Evolutionary conservation across 176 grass and related monocot species (phyloP), one percentile per base, ranked within the genome.

Genomic region (Rhipidocladum racemiflorum): DNA sequence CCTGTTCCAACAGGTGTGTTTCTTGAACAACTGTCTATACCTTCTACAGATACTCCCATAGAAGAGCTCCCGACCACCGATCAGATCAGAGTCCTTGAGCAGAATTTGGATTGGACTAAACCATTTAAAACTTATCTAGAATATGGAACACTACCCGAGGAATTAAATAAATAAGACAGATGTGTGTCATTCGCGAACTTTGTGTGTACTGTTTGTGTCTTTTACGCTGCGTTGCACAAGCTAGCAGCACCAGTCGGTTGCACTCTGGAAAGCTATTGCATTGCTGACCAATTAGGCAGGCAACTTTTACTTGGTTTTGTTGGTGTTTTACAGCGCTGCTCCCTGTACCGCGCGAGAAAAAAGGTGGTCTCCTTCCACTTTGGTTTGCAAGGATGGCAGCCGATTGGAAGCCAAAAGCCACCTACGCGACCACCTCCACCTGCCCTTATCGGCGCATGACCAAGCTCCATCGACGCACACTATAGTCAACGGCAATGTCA

Each of bases 401-500:
- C 5, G 34, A 44, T 44, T 59, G 65, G 65, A 28, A 16, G 13
- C 13, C 46, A 50, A 53, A 65, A 78, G 32, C 23, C 65, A 18
- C 3, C 61, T 61, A 76, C 62, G 25, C 21, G 10, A 23, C 28
- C 65, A 59, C 10, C 49, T 10, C 69, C 38, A 59, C 70, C 68
- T 81, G 9, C 59, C 18, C 61, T 18, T 18, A 39, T 30, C 21
- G 38, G 48, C 20, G 4, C 7, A 77, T 61, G 74, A 23, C 15
- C 11, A 8, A 21, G 27, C 8, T 49, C 28, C 13, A 60, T 46
- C 20, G 1, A 9, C 46, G 4, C 20, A 68, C 49, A 5, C 2
- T 35, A 23, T 29, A 29, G 75, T 86, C 84, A 73, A 72, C 23
- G 5, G 15, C 45, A 6, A 79, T 74, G 68, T 18, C 46, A 32